Percentiles rank a stretch among this genome's conserved stretches.
Conservation (phyloP, 176 grass and related monocot species). For the Oropetium thomaeum region DNA sequence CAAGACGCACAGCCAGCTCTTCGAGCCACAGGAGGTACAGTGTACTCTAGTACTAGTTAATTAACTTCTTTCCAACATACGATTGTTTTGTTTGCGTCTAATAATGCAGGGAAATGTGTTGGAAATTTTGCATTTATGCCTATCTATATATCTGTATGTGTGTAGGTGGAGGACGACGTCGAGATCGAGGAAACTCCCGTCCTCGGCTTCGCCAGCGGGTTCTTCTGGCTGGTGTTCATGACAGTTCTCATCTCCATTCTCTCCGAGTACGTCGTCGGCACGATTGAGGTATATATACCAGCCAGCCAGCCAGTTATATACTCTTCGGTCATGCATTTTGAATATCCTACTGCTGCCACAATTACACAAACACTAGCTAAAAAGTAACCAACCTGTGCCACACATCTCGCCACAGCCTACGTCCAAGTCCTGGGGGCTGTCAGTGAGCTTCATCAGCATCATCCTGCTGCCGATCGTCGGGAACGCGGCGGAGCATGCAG, state of each 20-base stretch:
- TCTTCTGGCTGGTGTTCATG: slow-evolving; percentile 73
- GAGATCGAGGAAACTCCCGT: slow-evolving; percentile 54
- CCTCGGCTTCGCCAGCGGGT: slow-evolving; percentile 49
- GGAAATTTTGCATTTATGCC: background rate
- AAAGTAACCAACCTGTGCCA: background rate
- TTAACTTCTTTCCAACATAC: too few species aligned
- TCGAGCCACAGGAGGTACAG: slow-evolving; percentile 73
- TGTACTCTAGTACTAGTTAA: too few species aligned
- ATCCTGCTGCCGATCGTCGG: slow-evolving; percentile 83
- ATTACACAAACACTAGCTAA: background rate
- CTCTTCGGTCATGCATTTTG: background rate
- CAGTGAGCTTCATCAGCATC: slow-evolving; percentile 80
- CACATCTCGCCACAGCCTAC: slow-evolving; percentile 45
- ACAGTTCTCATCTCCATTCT: slow-evolving; percentile 68
- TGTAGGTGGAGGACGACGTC: slow-evolving; percentile 34
- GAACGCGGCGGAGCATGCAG: slow-evolving; percentile 84
- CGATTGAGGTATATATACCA: slow-evolving; percentile 47
- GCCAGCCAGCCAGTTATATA: background rate
- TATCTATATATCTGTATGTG: background rate
- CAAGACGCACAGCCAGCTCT: slow-evolving; percentile 86
- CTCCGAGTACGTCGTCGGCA: slow-evolving; percentile 86
- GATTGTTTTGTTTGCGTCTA: too few species aligned
- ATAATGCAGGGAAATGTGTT: too few species aligned
- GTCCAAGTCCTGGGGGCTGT: slow-evolving; percentile 66
- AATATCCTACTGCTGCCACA: background rate